A percentile compares a stretch with the other conserved stretches of the same genome.
Evolutionary conservation across 2,329 filamentous ascomycete genomes (phyloP).

Genomic region (Ustulina deusta): DNA sequence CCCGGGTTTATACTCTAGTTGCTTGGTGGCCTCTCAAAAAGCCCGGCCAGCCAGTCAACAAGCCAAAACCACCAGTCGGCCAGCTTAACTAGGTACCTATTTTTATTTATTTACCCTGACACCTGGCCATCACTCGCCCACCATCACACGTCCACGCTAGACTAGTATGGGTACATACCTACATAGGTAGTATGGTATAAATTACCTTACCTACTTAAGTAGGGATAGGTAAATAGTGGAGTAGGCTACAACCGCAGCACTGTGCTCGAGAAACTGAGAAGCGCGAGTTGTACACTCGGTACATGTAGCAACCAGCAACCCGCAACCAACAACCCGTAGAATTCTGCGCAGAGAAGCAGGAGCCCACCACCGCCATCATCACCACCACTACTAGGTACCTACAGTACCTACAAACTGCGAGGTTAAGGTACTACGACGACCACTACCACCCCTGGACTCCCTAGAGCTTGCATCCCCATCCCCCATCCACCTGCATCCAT

Average conservation of each 20-base stretch:
- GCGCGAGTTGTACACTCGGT: no score
- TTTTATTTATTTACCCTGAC: not conserved
- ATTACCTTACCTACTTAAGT: no score
- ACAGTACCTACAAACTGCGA: no score
- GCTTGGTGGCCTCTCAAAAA: not conserved
- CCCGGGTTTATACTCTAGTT: conserved; percentile 1
- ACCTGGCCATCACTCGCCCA: conserved; percentile 11
- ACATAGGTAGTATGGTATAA: not conserved
- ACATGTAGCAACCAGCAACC: no score
- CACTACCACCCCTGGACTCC: conserved; percentile 31
- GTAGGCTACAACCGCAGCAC: no score
- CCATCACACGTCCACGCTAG: no score
- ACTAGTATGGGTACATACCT: no score
- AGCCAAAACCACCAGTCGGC: no score
- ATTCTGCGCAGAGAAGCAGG: not conserved
- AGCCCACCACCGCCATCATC: not conserved
- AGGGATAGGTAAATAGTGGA: not conserved
- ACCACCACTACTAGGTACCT: not conserved
- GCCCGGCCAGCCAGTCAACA: conserved; percentile 7
- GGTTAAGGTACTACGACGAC: conserved; percentile 27
- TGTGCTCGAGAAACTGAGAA: no score
- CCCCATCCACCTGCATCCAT: conserved; percentile 27
- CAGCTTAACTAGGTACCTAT: not conserved
- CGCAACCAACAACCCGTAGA: no score
- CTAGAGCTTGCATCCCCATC: conserved; percentile 48